Evolutionary conservation across 192 early-diverging fungal genomes (phyloP).

Genomic region (Entomortierella parvispora): DNA sequence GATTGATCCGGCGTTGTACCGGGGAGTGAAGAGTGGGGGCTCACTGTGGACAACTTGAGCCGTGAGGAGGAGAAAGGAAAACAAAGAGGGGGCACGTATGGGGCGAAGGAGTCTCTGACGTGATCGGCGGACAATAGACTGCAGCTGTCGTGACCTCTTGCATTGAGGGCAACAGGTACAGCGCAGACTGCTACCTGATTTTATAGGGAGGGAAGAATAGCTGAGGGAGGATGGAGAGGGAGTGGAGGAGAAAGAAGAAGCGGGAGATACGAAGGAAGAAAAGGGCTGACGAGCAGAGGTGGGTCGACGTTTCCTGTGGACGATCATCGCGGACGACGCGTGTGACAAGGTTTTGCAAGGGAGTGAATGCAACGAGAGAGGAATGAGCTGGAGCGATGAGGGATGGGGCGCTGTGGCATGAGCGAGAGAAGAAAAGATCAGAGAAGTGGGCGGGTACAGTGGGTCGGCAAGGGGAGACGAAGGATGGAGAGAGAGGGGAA

Average conservation of each 20-base stretch:
- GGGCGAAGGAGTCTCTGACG: background rate
- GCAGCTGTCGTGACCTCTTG: background rate
- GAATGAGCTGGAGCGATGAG: no score
- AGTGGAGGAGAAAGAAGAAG: background rate
- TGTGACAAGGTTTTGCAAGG: no score
- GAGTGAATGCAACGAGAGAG: no score
- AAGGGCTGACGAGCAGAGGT: background rate
- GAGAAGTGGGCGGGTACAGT: background rate
- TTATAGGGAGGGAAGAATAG: background rate
- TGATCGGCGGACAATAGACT: background rate
- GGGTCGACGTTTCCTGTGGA: no score
- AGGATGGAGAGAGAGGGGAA: background rate
- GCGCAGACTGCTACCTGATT: no score
- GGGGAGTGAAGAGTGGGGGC: slow-evolving; percentile 9
- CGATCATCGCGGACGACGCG: no score
- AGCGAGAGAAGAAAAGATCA: background rate
- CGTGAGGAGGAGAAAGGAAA: background rate
- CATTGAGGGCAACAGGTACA: background rate
- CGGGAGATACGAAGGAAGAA: background rate
- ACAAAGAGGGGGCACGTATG: background rate
- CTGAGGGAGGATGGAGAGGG: background rate
- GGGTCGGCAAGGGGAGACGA: no score
- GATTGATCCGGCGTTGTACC: slow-evolving; percentile 23
- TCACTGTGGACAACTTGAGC: background rate
- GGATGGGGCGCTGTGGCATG: no score